Evolutionary conservation across 2,329 filamentous ascomycete species (phyloP).

Genomic region (Cladosporium sp.): DNA sequence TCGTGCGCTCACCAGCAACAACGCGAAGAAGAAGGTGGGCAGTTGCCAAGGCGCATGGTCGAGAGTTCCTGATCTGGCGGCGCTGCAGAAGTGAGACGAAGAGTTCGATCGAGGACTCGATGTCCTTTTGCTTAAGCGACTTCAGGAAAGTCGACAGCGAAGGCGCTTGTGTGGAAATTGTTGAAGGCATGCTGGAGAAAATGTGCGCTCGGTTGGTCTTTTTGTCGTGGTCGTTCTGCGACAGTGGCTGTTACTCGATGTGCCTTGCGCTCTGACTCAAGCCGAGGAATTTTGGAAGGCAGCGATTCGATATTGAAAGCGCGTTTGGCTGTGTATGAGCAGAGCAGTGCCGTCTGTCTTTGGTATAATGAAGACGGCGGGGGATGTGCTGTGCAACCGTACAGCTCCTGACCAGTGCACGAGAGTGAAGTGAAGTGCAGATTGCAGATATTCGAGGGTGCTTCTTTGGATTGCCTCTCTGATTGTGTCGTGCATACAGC

Average conservation of each 20-base stretch:
- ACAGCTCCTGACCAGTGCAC: no score
- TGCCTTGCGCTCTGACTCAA: slow-evolving; percentile 8
- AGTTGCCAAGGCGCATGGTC: slow-evolving; percentile 86
- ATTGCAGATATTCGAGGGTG: no score
- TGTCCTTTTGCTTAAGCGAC: slow-evolving; percentile 67
- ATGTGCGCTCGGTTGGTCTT: neutral
- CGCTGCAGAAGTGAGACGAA: slow-evolving; percentile 83
- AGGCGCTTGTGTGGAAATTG: slow-evolving; percentile 60
- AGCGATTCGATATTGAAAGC: neutral
- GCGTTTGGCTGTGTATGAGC: no score
- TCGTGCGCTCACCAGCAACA: slow-evolving; percentile 73
- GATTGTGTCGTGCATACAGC: neutral
- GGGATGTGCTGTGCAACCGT: no score
- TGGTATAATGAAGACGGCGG: no score
- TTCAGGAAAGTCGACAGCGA: slow-evolving; percentile 75
- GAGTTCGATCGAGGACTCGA: slow-evolving; percentile 79
- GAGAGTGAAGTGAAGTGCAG: no score
- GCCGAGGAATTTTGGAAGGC: slow-evolving; percentile 2
- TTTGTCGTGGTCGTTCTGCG: no score
- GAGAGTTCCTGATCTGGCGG: slow-evolving; percentile 81
- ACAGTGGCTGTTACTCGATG: neutral
- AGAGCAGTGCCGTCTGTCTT: no score
- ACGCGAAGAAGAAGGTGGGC: slow-evolving; percentile 83
- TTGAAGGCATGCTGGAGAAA: slow-evolving; percentile 51
- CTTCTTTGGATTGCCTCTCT: no score